Percentiles rank a stretch among this genome's conserved stretches.
Conservation (phyloP, 345 rosid species). For the Moricandia arvensis region DNA sequence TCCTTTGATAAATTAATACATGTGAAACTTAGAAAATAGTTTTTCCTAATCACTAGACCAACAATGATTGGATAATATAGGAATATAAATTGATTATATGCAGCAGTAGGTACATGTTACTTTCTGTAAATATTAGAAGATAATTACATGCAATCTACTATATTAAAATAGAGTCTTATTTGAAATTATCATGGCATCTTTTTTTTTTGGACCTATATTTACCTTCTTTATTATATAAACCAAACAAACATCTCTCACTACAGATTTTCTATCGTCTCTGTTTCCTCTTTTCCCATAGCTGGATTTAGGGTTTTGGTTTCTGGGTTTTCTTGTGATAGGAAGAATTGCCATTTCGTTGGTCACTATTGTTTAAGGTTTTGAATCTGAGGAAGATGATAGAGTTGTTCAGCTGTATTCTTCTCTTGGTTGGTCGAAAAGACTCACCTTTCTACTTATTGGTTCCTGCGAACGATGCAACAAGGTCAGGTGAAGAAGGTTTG, state of each 20-base stretch:
- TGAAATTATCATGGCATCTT: too few relatives aligned
- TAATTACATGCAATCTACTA: not conserved
- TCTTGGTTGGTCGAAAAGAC: too few relatives aligned
- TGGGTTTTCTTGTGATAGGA: too few relatives aligned
- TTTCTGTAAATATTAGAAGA: not conserved
- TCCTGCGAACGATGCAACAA: conserved; percentile 42
- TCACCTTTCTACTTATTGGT: too few relatives aligned
- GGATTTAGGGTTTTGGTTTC: too few relatives aligned
- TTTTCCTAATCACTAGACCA: not conserved
- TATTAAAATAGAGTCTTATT: too few relatives aligned
- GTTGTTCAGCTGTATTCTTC: conserved; percentile 22
- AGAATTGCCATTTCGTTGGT: not conserved
- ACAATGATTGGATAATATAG: not conserved
- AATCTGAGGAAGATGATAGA: conserved; percentile 5
- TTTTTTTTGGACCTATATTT: too few relatives aligned
- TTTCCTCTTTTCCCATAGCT: too few relatives aligned
- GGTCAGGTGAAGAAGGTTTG: conserved; percentile 40
- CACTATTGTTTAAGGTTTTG: not conserved
- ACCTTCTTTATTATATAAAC: too few relatives aligned
- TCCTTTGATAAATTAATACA: too few relatives aligned
- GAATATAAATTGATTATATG: not conserved
- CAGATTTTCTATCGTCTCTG: too few relatives aligned
- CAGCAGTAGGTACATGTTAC: not conserved
- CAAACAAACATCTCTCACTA: too few relatives aligned
- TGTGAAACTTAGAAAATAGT: not conserved